A percentile compares a stretch with the other conserved stretches of the same genome.
Conservation (phyloP, 805 yeast species). For the Saccharomycopsis sp. region DNA sequence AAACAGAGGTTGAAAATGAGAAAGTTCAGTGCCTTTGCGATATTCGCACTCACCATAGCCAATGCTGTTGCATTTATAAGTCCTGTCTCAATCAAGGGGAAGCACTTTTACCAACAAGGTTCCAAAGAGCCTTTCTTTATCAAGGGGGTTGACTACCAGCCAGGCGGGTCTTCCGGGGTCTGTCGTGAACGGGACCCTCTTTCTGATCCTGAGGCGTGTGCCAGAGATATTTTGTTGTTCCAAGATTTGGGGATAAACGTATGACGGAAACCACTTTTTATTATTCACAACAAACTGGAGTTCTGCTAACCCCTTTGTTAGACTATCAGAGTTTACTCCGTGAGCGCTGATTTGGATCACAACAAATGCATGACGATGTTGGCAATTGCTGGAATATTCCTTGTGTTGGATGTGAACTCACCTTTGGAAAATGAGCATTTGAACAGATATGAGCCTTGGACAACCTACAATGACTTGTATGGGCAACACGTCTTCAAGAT, state of each 20-base stretch:
- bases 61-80: slow-evolving; percentile 34
- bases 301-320: background rate
- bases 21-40: too few relatives aligned
- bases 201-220: slow-evolving; percentile 62
- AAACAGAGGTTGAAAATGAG: too few relatives aligned
- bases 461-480: slow-evolving; percentile 63
- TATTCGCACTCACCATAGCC: too few relatives aligned
- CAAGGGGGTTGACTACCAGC: slow-evolving; percentile 90
- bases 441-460: slow-evolving; percentile 92
- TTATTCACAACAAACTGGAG: background rate
- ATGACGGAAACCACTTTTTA: slow-evolving; percentile 16
- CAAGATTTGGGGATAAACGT: slow-evolving; percentile 77
- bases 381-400: slow-evolving; percentile 87
- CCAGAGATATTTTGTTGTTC: slow-evolving; percentile 72
- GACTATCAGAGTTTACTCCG: slow-evolving; percentile 79
- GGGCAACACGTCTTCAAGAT: slow-evolving; percentile 68
- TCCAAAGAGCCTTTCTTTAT: slow-evolving; percentile 42
- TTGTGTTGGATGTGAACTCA: slow-evolving; percentile 85
- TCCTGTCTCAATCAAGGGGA: slow-evolving; percentile 63
- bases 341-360: slow-evolving; percentile 75
- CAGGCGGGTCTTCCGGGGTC: slow-evolving; percentile 85
- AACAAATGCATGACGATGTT: slow-evolving; percentile 85
- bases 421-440: slow-evolving; percentile 71
- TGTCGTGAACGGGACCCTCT: slow-evolving; percentile 57
- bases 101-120: slow-evolving; percentile 53